These are phyloP conservation scores for Pleomassaria siparia DNA, from an alignment of 2,329 filamentous ascomycete species.

Conservation along the genomic window DNA sequence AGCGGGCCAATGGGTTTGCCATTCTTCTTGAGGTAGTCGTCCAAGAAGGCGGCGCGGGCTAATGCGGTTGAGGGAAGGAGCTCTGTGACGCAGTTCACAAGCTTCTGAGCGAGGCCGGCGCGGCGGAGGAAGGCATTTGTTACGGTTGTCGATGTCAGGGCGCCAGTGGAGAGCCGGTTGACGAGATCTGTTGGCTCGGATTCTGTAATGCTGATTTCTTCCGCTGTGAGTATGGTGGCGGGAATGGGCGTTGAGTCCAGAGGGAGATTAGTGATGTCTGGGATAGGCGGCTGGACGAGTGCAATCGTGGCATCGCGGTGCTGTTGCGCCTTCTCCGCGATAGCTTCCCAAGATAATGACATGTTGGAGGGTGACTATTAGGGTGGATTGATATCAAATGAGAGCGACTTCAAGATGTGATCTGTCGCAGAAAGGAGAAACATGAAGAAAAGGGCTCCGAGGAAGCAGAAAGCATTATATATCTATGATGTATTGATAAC, in stretches of 20 bases:
- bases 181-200: conserved; percentile 48
- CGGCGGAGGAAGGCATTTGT: conserved; percentile 57
- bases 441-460: too few species aligned
- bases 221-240: conserved; percentile 46
- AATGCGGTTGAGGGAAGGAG: conserved; percentile 25
- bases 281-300: conserved; percentile 45
- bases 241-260: conserved; percentile 52
- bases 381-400: too few species aligned
- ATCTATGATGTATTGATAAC: background rate
- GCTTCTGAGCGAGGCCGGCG: conserved; percentile 56
- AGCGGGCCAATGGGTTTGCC: conserved; percentile 45
- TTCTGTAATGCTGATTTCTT: conserved; percentile 56
- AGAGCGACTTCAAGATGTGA: too few species aligned
- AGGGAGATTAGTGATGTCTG: conserved; percentile 41
- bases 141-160: conserved; percentile 49
- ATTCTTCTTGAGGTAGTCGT: conserved; percentile 33
- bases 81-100: conserved; percentile 59
- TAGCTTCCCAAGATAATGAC: conserved; percentile 2
- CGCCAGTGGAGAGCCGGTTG: conserved; percentile 46
- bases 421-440: too few species aligned
- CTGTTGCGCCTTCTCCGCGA: conserved; percentile 47
- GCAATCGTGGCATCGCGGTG: conserved; percentile 51
- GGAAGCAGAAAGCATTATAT: too few species aligned
- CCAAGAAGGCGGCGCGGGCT: conserved; percentile 21
- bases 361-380: background rate